These are phyloP conservation scores for Leavenworthia alabamica DNA, from an alignment of 345 rosid genomes.

Conservation along the genomic window DNA sequence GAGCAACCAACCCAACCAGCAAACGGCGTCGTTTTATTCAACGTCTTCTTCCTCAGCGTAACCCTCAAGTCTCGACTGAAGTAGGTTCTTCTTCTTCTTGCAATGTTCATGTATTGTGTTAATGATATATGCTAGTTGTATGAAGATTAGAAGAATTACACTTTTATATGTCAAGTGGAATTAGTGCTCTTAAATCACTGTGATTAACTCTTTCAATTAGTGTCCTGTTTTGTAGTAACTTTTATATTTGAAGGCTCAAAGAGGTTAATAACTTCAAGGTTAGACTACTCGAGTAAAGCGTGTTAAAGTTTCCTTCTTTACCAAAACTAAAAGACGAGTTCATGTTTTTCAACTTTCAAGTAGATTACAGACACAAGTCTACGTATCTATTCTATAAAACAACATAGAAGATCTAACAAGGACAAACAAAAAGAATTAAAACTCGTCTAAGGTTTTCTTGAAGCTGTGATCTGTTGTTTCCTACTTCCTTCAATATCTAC, in stretches of 20 bases:
- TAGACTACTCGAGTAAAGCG: not conserved
- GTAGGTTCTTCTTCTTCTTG: not conserved
- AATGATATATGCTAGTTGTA: not conserved
- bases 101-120: not conserved
- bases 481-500: constrained; percentile 21
- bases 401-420: not conserved
- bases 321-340: constrained; percentile 1
- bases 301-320: not conserved
- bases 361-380: constrained; percentile 18
- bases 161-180: not conserved
- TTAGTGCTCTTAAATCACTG: not conserved
- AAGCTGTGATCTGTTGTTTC: constrained; percentile 17
- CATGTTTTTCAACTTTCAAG: constrained; percentile 2
- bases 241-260: no score
- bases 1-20: not conserved
- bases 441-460: constrained; percentile 20
- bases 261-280: not conserved
- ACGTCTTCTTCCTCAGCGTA: not conserved
- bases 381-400: not conserved
- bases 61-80: not conserved
- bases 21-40: not conserved
- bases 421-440: not conserved
- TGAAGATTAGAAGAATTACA: not conserved
- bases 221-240: not conserved
- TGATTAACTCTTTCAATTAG: not conserved